These are phyloP conservation scores for Tetracentron sinense DNA, from an alignment of 164 flowering plant genomes.

Conservation along the genomic window DNA sequence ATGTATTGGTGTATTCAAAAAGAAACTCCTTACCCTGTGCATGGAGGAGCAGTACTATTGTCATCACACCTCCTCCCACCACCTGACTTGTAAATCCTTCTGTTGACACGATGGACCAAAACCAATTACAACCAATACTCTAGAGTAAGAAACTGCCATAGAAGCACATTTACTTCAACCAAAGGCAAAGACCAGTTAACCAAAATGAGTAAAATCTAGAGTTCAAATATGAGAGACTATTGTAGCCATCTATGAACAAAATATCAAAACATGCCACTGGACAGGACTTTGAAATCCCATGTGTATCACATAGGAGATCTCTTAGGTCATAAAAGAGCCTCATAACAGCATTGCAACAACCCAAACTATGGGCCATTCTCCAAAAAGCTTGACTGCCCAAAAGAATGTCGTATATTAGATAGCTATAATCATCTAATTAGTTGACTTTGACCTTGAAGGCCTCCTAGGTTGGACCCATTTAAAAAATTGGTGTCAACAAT, in stretches of 20 bases:
- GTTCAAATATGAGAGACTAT: too few species aligned
- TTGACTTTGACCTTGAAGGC: not conserved
- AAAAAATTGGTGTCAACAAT: not conserved
- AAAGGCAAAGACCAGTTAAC: not conserved
- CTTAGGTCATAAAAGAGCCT: not conserved
- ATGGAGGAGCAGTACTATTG: conserved; percentile 81
- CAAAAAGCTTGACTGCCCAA: not conserved
- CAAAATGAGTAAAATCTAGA: too few species aligned
- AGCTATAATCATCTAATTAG: not conserved
- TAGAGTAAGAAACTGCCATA: not conserved
- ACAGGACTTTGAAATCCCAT: not conserved
- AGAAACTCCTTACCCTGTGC: conserved; percentile 58
- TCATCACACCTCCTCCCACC: conserved; percentile 62
- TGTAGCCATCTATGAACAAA: too few species aligned
- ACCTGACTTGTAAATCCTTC: conserved; percentile 60
- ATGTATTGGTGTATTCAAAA: too few species aligned
- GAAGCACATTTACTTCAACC: not conserved
- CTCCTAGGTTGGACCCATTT: not conserved
- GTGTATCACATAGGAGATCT: not conserved
- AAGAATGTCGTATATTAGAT: not conserved
- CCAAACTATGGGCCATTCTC: not conserved
- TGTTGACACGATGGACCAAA: conserved; percentile 23
- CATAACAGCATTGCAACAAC: not conserved
- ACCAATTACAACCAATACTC: not conserved
- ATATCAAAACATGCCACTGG: not conserved